Percentiles rank a stretch among this genome's conserved stretches.
Evolutionary conservation across 345 rosid genomes (phyloP).

Genomic region (Linum tenue): DNA sequence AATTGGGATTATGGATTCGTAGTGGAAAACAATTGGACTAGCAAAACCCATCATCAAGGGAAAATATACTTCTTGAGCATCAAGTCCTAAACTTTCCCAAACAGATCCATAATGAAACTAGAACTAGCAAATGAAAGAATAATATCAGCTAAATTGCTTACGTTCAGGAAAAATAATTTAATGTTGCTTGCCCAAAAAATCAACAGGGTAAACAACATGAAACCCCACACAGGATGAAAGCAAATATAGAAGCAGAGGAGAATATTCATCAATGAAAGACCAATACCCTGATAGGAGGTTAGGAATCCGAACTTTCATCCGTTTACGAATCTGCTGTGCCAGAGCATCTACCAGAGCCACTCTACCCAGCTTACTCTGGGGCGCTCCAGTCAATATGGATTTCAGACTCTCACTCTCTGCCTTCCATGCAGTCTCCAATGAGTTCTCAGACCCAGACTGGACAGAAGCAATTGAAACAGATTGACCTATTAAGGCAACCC

Average conservation of each 20-base stretch:
- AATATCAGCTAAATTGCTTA: neutral
- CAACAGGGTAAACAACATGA: no score
- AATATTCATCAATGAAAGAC: neutral
- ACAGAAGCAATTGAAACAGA: slow-evolving; percentile 86
- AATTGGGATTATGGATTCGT: neutral
- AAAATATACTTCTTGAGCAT: neutral
- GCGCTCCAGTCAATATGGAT: slow-evolving; percentile 73
- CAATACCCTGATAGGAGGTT: slow-evolving; percentile 85
- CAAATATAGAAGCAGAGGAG: slow-evolving; percentile 3
- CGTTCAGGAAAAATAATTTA: neutral
- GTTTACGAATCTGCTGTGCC: slow-evolving; percentile 82
- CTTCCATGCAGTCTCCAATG: slow-evolving; percentile 98
- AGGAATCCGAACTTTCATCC: slow-evolving; percentile 94
- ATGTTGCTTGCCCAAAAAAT: neutral
- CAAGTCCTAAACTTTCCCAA: neutral
- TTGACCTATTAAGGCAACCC: slow-evolving; percentile 98
- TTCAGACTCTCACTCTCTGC: slow-evolving; percentile 94
- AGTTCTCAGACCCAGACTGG: slow-evolving; percentile 76
- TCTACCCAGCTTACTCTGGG: slow-evolving; percentile 94
- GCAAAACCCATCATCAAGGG: neutral
- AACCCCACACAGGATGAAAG: slow-evolving; percentile 5
- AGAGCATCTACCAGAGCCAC: slow-evolving; percentile 82
- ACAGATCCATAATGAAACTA: neutral
- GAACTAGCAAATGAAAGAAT: neutral
- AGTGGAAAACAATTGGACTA: neutral